Percentiles rank a stretch among this genome's conserved stretches.
Conservation (phyloP, 2,329 filamentous ascomycete species). For the Pseudopithomyces maydicus region DNA sequence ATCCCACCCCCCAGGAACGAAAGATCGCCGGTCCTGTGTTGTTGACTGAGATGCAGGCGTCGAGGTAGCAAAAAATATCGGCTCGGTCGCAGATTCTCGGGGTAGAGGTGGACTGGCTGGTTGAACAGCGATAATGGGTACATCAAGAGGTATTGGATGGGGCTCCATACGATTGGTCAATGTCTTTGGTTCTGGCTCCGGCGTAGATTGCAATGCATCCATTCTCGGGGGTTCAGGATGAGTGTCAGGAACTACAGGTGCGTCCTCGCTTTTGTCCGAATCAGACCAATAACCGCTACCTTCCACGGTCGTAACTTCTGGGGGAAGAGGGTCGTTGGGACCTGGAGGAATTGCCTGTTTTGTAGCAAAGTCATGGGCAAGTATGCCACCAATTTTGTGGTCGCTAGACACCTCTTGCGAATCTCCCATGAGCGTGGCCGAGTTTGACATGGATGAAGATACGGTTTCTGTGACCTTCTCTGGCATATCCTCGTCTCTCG, state of each 20-base stretch:
- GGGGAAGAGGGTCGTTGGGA: conserved; percentile 67
- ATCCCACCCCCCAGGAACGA: conserved; percentile 37
- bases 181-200: conserved; percentile 34
- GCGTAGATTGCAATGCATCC: conserved; percentile 14
- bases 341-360: conserved; percentile 46
- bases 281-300: conserved; percentile 68
- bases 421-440: conserved; percentile 41
- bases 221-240: neutral
- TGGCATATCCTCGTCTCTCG: conserved; percentile 52
- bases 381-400: conserved; percentile 60
- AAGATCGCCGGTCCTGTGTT: conserved; percentile 29
- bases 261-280: conserved; percentile 47
- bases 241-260: conserved; percentile 22
- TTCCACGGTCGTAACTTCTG: conserved; percentile 72
- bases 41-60: neutral
- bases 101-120: conserved; percentile 40
- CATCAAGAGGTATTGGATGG: conserved; percentile 17
- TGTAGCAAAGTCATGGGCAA: conserved; percentile 60
- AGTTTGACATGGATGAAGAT: conserved; percentile 43
- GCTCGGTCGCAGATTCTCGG: conserved; percentile 10
- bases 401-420: conserved; percentile 63
- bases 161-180: conserved; percentile 25
- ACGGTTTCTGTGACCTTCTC: conserved; percentile 58
- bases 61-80: neutral
- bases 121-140: conserved; percentile 43